Percentiles rank a stretch among this genome's conserved stretches.
phyloP scores from a whole-genome alignment of 495 filamentous ascomycete genomes.

The Astrothelium macrocarpum region DNA sequence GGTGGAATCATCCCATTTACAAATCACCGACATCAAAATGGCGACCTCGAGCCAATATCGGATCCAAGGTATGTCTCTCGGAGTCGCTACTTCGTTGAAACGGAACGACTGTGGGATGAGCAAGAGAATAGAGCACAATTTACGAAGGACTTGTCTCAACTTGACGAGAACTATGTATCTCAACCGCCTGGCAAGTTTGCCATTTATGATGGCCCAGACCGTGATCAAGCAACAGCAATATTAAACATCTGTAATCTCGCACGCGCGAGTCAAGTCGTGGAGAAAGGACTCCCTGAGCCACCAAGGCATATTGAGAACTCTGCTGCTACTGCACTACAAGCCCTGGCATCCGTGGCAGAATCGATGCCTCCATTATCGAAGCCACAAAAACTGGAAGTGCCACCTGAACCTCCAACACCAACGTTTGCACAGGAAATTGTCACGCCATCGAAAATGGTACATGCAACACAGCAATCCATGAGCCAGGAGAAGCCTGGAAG shows the following conservation, averaged over 20 bases:
- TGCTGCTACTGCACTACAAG: not conserved
- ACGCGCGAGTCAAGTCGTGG: not conserved
- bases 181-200: not conserved
- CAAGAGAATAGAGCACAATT: not conserved
- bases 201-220: not conserved
- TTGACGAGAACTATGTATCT: not conserved
- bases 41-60: not conserved
- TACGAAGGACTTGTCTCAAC: not conserved
- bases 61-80: not conserved
- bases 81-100: slow-evolving; percentile 1
- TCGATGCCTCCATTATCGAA: not conserved
- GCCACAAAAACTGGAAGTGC: not conserved
- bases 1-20: not conserved
- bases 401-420: not conserved
- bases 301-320: slow-evolving; percentile 4
- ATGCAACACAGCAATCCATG: not conserved
- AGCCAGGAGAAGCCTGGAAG: slow-evolving; percentile 4
- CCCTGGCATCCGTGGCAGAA: not conserved
- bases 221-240: not conserved
- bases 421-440: not conserved
- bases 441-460: not conserved
- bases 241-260: not conserved
- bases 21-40: not conserved
- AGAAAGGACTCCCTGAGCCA: not conserved
- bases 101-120: not conserved